Evolutionary conservation across 2,329 filamentous ascomycete species (phyloP), one percentile per base, ranked within the genome.

Genomic region (Trichoderma atroviride): DNA sequence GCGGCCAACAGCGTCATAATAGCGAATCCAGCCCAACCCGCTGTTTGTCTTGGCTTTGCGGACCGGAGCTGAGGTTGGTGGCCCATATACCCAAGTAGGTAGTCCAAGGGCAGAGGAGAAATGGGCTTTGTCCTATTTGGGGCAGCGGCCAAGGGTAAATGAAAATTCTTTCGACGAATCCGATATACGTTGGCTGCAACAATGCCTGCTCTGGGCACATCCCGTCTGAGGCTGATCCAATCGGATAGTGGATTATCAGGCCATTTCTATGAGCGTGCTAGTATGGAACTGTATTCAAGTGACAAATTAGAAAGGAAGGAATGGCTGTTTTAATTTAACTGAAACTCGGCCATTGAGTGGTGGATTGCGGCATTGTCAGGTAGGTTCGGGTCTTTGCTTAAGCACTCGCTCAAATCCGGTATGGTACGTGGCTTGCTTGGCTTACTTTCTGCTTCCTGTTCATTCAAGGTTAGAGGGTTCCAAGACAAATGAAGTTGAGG

Each of bases 161-260:
- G 63, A 67, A 59, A 47, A 58, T 58, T 50, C 63, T 29, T 37
- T 58, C 29, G 53, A 50, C 55, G 33, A 35, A 67, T 59, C 22
- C 63, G 50, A 59, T 55, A 59, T 59, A 59, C 52, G 63, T 52
- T 52, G 40, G 52, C 52, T 40, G 55, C 63, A 57, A 22, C 29
- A 67, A 67, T 52, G 55, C 40, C 63, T 56, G 63, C 63, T 67
- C 63, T 67, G 7, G 53, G 63, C 53, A 68, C 57, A 60, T 60
- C 37, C 43, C 14, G 53, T 53, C 47, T 53, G 57, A 55, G 37
- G 27, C 27, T 53, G 56, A 37, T 60, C 57, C 56, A 61, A 61
- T 61, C 65, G 35, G 53, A 60, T 43, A 31, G 43, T 55, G 47
- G 31, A 13, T 60, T 37, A 61, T 68, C 65, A 61, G 57, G 57